Evolutionary conservation across 1,284 basidiomycete species (phyloP), one percentile per base, ranked within the genome.

Genomic region (Boletus smithii): DNA sequence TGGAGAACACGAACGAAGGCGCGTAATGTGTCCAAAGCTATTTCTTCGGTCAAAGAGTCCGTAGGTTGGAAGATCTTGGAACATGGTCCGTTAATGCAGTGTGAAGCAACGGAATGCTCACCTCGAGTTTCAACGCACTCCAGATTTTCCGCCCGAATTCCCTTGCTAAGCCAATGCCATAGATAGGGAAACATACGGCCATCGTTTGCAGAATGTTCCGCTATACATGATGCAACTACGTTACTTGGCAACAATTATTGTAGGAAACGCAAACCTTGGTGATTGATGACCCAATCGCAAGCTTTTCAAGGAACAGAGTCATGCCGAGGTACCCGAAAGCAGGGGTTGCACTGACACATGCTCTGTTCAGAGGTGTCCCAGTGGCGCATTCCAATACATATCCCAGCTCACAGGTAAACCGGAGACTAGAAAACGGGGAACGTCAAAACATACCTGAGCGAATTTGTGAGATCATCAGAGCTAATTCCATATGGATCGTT

Each of bases 401-500:
- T 33, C n/a, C 26, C 44, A 36, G 30, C n/a, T 31, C 33, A 41
- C 11, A 43, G 17, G 35, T 39, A 22, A 62, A 67, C 16, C 70
- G 71, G 44, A 42, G 35, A 46, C 7, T 8, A 48, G 29, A 26
- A 33, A 14, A 41, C 32, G 53, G 8, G 29, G 18, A 18, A 22
- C 5, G 18, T 14, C 5, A 17, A 30, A 32, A 42, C 61, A 40
- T 38, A 88, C 88, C 84, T 75, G 14, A 99, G 75, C 1, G 86
- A 76, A 31, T 70, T 58, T 60, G 88, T 89, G 29, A 99, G 77
- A 61, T 98, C 90, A 35, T 95, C 91, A 0, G 90, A 77, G 2
- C 85, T 90, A 53, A 99, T 97, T 7, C 90, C 89, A 66, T 95
- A 95, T 4, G 94, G 92, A 62, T 98, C 95, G 58, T 95, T 88